Base-by-base conservation (phyloP, 2,329 filamentous ascomycete genomes). In the Sclerotinia subarctica region DNA sequence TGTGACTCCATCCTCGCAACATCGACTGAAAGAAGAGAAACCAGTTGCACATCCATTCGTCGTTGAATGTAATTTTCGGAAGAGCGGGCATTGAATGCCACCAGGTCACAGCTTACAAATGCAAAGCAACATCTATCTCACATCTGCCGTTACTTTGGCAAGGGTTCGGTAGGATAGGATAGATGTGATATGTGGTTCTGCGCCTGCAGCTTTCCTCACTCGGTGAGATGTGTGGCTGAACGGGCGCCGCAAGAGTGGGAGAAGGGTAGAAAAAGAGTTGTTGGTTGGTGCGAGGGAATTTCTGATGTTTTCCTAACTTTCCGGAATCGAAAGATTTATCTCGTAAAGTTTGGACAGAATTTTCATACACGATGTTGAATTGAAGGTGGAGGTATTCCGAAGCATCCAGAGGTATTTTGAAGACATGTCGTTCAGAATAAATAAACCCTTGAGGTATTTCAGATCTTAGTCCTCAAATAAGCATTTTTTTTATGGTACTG, bases 171-270 rank as follows among this genome's bases (percentile, higher is more conserved):
- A 19, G 44, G 46, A 66, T 60, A 35, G 58, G n/a, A 60, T 66
- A 35, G 49, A 44, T 60, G 64, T 62, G 64, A 66, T 42, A 60
- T 66, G 64, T 54, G 58, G 32, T 63, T 51, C 59, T 63, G 15
- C 44, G 57, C 35, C 64, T 67, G 64, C 64, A 67, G 47, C 32
- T 42, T 67, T 62, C 64, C 64, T 67, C 64, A 53, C 56, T 67
- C 64, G 64, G 56, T 67, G 64, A 67, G 64, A 62, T 62, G 47
- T 67, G 64, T 67, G 64, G 64, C 64, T 62, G 47, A 67, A 62
- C 32, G 47, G 51, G 46, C 44, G 63, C 52, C 57, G 47, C 56
- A 67, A 67, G 13, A 62, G 64, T 67, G 64, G 64, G 64, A 67
- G 64, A 52, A 15, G 8, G 21, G n/a, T 24, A 24, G n/a, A 38